Base-by-base conservation (phyloP, 352 stramenopile genomes). In the Globisporangium nagaii region DNA sequence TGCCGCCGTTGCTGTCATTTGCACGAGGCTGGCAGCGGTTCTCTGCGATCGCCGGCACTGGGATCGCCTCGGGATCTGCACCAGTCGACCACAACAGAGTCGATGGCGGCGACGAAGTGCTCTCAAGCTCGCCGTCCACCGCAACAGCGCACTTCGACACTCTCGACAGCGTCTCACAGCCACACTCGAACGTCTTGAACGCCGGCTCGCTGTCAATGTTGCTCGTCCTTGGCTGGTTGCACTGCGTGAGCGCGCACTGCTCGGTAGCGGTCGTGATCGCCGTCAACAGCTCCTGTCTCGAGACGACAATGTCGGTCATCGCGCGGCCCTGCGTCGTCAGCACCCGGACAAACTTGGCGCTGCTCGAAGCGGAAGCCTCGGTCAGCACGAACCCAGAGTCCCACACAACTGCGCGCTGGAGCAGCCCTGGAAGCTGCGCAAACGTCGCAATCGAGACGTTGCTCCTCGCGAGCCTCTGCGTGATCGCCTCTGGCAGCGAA, bases 381-480 rank as follows among this genome's bases (percentile, higher is more conserved):
- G 19, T 22, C 10, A 64, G 3, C 1, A 28, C 62, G 32, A 42
- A 69, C n/a, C 62, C 62, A 6, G 62, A 46, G 27, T 69, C 62
- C 62, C 62, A 69, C 27, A 62, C 9, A 2, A 65, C 28, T 17
- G 62, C 62, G 25, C 56, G 61, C 34, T 68, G 61, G 2, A 68
- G 34, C 15, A 65, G 35, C 3, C 35, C 42, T n/a, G 56, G 37
- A 35, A 69, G 52, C 13, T 56, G 24, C 10, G 40, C 40, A 36
- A 70, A 70, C 5, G 17, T n/a, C 12, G n/a, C 3, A n/a, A 45
- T 30, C 5, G 10, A 4, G 22, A 51, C 15, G 27, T 30, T 24
- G 20, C 41, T 27, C 4, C 31, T 39, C 5, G 36, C 32, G 19
- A 70, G 62, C 2, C 58, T 52, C 5, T n/a, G 24, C 43, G 39